Conservation (phyloP, 768 basidiomycete genomes). For the Wakefieldia striispora region DNA sequence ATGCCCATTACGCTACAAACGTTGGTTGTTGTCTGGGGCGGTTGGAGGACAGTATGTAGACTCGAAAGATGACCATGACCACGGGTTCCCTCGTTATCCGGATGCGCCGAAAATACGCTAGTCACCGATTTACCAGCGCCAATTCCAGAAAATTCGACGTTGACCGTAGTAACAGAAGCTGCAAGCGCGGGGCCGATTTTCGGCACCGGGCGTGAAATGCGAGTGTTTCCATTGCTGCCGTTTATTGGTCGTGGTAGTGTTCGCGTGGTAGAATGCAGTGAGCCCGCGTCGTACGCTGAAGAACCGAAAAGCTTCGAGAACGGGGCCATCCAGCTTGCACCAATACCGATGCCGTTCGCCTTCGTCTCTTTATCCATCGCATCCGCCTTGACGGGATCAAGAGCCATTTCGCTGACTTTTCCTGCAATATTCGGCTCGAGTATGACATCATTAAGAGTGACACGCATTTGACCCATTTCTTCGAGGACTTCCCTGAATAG, state of each 20-base stretch:
- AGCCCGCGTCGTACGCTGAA: conserved; percentile 24
- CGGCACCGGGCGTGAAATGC: conserved; percentile 54
- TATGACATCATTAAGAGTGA: conserved; percentile 83
- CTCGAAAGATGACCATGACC: conserved; percentile 9
- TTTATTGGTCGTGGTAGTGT: conserved; percentile 28
- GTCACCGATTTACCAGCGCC: conserved; percentile 59
- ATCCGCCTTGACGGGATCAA: conserved; percentile 57
- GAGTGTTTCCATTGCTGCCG: conserved; percentile 22
- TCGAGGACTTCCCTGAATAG: conserved; percentile 80
- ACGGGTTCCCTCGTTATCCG: conserved; percentile 16
- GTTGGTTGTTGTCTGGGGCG: conserved; percentile 11
- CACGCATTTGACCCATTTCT: conserved; percentile 80
- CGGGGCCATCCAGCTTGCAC: conserved; percentile 78
- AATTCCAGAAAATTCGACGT: conserved; percentile 88
- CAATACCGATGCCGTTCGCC: conserved; percentile 32
- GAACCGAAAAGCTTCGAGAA: conserved; percentile 76
- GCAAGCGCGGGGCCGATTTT: conserved; percentile 84
- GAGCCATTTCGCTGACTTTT: conserved; percentile 66
- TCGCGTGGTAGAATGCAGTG: conserved; percentile 13
- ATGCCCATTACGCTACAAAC: conserved; percentile 69
- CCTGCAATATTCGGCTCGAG: conserved; percentile 79
- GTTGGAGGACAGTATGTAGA: conserved; percentile 12
- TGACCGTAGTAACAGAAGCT: conserved; percentile 89
- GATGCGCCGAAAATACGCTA: conserved; percentile 36
- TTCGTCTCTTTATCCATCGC: conserved; percentile 34